Conservation (phyloP, 352 stramenopile genomes). For the Albugo laibachii region DNA sequence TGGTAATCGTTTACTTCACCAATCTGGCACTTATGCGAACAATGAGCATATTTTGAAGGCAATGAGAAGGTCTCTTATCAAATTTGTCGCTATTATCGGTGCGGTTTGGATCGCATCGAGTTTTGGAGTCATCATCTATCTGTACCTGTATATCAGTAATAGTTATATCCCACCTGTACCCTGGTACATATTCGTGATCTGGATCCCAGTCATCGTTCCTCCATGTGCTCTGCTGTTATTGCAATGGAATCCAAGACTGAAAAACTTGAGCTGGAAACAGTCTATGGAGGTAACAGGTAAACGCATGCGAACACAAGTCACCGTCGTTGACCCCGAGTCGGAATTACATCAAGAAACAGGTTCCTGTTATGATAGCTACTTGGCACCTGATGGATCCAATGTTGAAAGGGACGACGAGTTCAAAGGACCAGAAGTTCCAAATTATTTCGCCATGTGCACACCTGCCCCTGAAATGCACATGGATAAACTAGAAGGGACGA, state of each 20-base stretch:
- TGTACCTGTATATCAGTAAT: slow-evolving; percentile 39
- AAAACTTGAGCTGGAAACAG: slow-evolving; percentile 42
- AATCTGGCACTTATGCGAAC: slow-evolving; percentile 39
- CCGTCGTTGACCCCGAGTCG: no score
- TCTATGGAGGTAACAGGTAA: no score
- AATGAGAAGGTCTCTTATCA: slow-evolving; percentile 61
- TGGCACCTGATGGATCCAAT: no score
- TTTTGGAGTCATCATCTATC: slow-evolving; percentile 10
- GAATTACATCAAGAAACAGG: no score
- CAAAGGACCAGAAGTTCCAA: no score
- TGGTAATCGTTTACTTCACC: slow-evolving; percentile 45
- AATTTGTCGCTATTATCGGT: slow-evolving; percentile 54
- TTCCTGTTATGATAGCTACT: no score
- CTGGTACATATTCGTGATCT: slow-evolving; percentile 69
- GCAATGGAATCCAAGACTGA: slow-evolving; percentile 66
- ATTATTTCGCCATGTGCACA: no score
- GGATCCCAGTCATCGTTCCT: slow-evolving; percentile 50
- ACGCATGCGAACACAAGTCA: no score
- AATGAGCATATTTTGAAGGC: slow-evolving; percentile 39
- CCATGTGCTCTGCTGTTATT: slow-evolving; percentile 55
- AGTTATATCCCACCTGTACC: slow-evolving; percentile 17
- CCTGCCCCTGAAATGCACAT: no score
- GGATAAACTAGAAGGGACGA: no score
- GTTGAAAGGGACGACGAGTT: no score
- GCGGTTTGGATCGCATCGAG: slow-evolving; percentile 40